phyloP scores from a whole-genome alignment of 352 stramenopile genomes.

The Pythium chondricola region DNA sequence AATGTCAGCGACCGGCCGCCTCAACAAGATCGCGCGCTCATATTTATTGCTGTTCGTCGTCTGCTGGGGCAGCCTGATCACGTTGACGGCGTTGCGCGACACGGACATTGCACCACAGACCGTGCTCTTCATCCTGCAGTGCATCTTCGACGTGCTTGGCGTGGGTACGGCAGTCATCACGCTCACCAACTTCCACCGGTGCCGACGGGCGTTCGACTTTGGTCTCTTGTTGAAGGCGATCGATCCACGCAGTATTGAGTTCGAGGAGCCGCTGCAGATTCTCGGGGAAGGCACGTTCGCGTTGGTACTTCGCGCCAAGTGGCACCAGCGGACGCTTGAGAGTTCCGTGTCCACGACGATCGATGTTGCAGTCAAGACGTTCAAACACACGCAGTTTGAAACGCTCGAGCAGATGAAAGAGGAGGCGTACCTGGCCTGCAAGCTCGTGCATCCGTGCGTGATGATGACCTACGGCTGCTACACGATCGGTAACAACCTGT shows the following conservation, averaged over 20 bases:
- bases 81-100: constrained; percentile 43
- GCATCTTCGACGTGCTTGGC: constrained; percentile 61
- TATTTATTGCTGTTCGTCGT: constrained; percentile 69
- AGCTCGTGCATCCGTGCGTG: constrained; percentile 69
- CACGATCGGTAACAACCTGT: constrained; percentile 70
- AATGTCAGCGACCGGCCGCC: constrained; percentile 49
- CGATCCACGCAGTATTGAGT: constrained; percentile 67
- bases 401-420: constrained; percentile 77
- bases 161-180: constrained; percentile 63
- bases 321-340: constrained; percentile 48
- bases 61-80: constrained; percentile 68
- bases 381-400: constrained; percentile 73
- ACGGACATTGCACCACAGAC: constrained; percentile 16
- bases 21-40: constrained; percentile 65
- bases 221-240: constrained; percentile 75
- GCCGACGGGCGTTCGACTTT: constrained; percentile 70
- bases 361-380: constrained; percentile 77
- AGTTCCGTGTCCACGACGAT: constrained; percentile 38
- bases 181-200: constrained; percentile 69
- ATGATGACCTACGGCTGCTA: constrained; percentile 85
- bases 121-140: constrained; percentile 47
- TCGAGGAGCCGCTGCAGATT: constrained; percentile 71
- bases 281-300: constrained; percentile 78
- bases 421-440: constrained; percentile 73
- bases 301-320: constrained; percentile 66